Evolutionary conservation across 1,139 yeast genomes (phyloP), one percentile per base, ranked within the genome.

Genomic region (Suhomyces panamericanus): DNA sequence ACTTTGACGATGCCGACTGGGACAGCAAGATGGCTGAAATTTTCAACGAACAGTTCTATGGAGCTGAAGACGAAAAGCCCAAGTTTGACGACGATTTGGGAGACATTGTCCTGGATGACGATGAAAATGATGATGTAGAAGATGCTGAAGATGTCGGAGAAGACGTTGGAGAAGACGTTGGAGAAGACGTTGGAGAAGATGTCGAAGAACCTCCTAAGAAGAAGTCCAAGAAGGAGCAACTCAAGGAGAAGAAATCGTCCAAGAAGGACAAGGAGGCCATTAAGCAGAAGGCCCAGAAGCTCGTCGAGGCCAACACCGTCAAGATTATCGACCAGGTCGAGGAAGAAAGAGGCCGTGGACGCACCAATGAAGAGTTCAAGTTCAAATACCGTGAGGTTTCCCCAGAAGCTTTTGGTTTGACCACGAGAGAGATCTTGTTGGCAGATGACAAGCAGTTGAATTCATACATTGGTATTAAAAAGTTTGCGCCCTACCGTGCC

Each of bases 331-430:
- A 85, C 48, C 85, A 86, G 43, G 80, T 80, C 27, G 83, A 79
- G 48, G 85, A 85, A 54, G 87, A 82, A 57, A 73, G 84, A 59
- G 80, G 75, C 33, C 77, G 85, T 20, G 65, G 67, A 49, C 67
- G 65, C 2, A 75, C 67, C 22, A 77, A 70, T 15, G 77, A 68
- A 17, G 78, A 71, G 16, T 55, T 79, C 38, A 78, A 74, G 47
- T 93, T 93, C 75, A 83, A 83, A 58, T 95, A 95, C 63, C 80
- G 98, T 56, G 96, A 90, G 57, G 98, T 93, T 3, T 90, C 96
- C 0, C 98, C 99, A 3, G 99, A 95, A 58, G 70, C 91, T 10
- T 95, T 81, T 67, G 98, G 98, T 9, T 76, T 95, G 44, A 77
- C 89, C 0, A 78, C 95, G 0, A 77, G 95, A 49, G 99, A 95